Conservation (phyloP, 2,329 filamentous ascomycete species). For the Nigrograna mackinnonii region DNA sequence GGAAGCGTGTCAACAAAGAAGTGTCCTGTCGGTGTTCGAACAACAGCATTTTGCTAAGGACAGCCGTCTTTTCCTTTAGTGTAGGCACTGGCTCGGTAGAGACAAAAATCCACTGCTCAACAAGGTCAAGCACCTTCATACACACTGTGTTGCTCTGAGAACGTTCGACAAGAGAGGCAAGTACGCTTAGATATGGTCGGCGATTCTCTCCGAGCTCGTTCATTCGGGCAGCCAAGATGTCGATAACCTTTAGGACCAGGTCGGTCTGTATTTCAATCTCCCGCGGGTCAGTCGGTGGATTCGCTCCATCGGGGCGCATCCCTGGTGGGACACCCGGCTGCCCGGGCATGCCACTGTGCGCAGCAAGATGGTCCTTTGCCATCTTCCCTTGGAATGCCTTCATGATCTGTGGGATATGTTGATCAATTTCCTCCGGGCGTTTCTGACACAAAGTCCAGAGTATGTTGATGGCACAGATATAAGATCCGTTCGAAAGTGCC, state of each 20-base stretch:
- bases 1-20: conserved; percentile 86
- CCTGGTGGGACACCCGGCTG: conserved; percentile 28
- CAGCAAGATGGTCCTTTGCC: conserved; percentile 85
- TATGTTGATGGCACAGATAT: conserved; percentile 88
- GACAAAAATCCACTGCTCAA: conserved; percentile 94
- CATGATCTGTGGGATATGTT: conserved; percentile 86
- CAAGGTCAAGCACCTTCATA: conserved; percentile 90
- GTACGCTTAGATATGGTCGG: conserved; percentile 89
- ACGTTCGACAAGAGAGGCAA: conserved; percentile 94
- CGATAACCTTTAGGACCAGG: conserved; percentile 92
- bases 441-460: conserved; percentile 88
- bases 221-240: conserved; percentile 90
- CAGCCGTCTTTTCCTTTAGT: conserved; percentile 97
- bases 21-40: conserved; percentile 86
- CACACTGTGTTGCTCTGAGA: conserved; percentile 86
- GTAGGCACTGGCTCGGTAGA: conserved; percentile 95
- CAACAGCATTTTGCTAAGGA: conserved; percentile 97
- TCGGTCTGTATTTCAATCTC: conserved; percentile 88
- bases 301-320: conserved; percentile 58
- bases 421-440: conserved; percentile 84
- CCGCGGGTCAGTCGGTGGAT: conserved; percentile 69
- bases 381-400: conserved; percentile 91
- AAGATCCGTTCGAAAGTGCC: conserved; percentile 77
- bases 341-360: conserved; percentile 53
- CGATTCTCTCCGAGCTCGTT: conserved; percentile 88